These are phyloP conservation scores for Leccinum subrobustum DNA, from an alignment of 1,284 basidiomycete genomes.

Conservation along the genomic window DNA sequence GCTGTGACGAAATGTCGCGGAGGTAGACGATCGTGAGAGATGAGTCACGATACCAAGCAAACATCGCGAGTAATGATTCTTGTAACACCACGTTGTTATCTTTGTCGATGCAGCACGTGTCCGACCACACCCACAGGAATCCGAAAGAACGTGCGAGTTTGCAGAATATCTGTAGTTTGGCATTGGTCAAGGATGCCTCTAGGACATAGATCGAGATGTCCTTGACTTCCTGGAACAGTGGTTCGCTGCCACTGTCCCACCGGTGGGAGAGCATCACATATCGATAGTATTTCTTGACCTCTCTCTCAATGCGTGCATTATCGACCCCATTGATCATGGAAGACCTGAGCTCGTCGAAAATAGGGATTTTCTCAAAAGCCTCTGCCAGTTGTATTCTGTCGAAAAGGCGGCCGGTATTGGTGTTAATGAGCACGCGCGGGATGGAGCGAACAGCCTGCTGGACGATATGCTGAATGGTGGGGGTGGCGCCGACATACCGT, in stretches of 20 bases:
- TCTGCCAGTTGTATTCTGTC: neutral
- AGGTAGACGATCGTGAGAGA: slow-evolving; percentile 8
- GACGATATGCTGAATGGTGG: neutral
- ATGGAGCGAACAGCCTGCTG: neutral
- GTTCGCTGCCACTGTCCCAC: neutral
- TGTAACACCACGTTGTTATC: neutral
- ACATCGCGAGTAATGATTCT: slow-evolving; percentile 4
- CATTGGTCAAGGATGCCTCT: neutral
- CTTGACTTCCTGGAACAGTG: neutral
- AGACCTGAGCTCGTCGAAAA: slow-evolving; percentile 5
- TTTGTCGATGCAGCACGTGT: slow-evolving; percentile 13
- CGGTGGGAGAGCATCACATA: neutral
- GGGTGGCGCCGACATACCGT: neutral
- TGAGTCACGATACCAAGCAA: slow-evolving; percentile 5
- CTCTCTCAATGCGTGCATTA: neutral
- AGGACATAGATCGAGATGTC: slow-evolving; percentile 1
- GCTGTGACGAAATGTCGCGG: neutral
- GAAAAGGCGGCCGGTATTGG: neutral
- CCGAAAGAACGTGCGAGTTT: neutral
- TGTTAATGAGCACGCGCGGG: neutral
- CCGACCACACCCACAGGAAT: slow-evolving; percentile 11
- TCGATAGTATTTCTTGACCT: neutral
- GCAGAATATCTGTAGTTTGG: slow-evolving; percentile 9
- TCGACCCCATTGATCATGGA: neutral
- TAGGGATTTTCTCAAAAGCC: neutral